Evolutionary conservation across 2,329 filamentous ascomycete genomes (phyloP).

Genomic region (Erysiphe pulchra): DNA sequence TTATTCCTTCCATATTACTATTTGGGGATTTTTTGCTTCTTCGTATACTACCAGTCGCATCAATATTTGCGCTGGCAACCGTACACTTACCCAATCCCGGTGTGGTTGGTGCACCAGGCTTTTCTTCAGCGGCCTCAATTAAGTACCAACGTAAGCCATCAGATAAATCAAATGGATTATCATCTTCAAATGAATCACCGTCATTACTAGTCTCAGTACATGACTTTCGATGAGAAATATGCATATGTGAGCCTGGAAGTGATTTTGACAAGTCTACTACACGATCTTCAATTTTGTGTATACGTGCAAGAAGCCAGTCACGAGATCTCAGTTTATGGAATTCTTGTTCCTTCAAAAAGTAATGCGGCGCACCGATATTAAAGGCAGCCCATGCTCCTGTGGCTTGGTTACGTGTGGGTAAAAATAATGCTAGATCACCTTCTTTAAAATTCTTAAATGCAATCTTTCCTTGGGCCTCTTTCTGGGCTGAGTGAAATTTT

Average conservation of each 20-base stretch:
- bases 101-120: slow-evolving; percentile 71
- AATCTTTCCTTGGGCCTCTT: slow-evolving; percentile 85
- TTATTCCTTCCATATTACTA: slow-evolving; percentile 42
- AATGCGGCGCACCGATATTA: slow-evolving; percentile 91
- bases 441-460: slow-evolving; percentile 91
- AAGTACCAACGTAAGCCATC: slow-evolving; percentile 93
- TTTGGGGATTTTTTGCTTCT: slow-evolving; percentile 17
- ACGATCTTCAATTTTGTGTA: slow-evolving; percentile 71
- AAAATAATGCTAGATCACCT: slow-evolving; percentile 76
- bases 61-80: slow-evolving; percentile 65
- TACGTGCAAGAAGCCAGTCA: slow-evolving; percentile 92
- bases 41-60: slow-evolving; percentile 51
- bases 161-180: slow-evolving; percentile 90
- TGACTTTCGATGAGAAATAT: slow-evolving; percentile 16
- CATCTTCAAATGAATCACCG: slow-evolving; percentile 42
- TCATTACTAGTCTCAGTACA: slow-evolving; percentile 26
- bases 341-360: slow-evolving; percentile 86
- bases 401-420: slow-evolving; percentile 82
- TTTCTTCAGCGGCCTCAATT: slow-evolving; percentile 81
- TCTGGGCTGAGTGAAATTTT: slow-evolving; percentile 54
- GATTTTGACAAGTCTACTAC: slow-evolving; percentile 79
- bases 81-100: slow-evolving; percentile 81
- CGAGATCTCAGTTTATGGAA: slow-evolving; percentile 57
- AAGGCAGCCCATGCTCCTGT: slow-evolving; percentile 95
- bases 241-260: slow-evolving; percentile 16